Evolutionary conservation across 768 basidiomycete species (phyloP).

Genomic region (Lactifluus echinatus): DNA sequence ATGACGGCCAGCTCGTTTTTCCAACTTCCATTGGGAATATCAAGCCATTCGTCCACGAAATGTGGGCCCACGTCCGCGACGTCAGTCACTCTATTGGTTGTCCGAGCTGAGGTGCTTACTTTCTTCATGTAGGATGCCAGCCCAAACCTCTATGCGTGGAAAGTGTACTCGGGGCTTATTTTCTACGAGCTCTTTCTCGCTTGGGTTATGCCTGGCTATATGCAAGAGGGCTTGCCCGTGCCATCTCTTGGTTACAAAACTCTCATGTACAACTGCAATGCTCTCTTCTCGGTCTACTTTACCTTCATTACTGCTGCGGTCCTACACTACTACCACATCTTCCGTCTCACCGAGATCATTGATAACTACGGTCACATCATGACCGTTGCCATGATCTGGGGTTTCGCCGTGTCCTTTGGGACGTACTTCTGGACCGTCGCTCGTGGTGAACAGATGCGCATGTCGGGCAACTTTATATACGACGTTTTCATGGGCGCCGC

Average conservation of each 20-base stretch:
- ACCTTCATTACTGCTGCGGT: constrained; percentile 67
- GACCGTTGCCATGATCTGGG: constrained; percentile 90
- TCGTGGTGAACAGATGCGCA: constrained; percentile 76
- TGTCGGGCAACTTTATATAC: constrained; percentile 93
- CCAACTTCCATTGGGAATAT: constrained; percentile 66
- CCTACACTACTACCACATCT: constrained; percentile 72
- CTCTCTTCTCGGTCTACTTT: constrained; percentile 72
- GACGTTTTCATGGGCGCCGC: constrained; percentile 96
- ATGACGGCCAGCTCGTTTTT: constrained; percentile 72
- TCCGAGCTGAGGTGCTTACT: not conserved
- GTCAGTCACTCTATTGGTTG: constrained; percentile 37
- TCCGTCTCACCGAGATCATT: constrained; percentile 90
- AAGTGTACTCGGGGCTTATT: constrained; percentile 84
- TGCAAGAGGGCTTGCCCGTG: constrained; percentile 93
- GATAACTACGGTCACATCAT: constrained; percentile 95
- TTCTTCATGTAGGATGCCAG: constrained; percentile 65
- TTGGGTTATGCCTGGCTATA: constrained; percentile 82
- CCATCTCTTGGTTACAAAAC: constrained; percentile 90
- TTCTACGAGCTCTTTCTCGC: constrained; percentile 86
- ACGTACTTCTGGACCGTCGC: constrained; percentile 73
- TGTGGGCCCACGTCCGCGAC: constrained; percentile 79
- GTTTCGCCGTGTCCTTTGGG: constrained; percentile 71
- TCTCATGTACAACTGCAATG: constrained; percentile 96
- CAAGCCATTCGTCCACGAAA: constrained; percentile 63
- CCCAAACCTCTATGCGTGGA: constrained; percentile 83